Percentiles rank a stretch among this genome's conserved stretches.
Evolutionary conservation across 1,284 basidiomycete genomes (phyloP).

Genomic region (Trametes versicolor): DNA sequence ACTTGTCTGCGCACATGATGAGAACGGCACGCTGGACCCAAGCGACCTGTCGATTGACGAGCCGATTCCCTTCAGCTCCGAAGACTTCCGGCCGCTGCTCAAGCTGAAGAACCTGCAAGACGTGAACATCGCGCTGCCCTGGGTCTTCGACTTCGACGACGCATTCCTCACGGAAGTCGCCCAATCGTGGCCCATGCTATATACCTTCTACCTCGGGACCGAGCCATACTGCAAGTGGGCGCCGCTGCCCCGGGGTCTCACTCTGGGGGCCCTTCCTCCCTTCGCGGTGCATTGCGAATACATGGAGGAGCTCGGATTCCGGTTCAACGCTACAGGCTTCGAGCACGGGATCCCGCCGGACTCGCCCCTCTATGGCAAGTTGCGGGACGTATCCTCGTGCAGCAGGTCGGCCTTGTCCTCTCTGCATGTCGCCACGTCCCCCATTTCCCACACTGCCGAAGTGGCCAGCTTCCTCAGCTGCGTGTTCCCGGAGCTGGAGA

Average conservation of each 20-base stretch:
- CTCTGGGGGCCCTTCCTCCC: conserved; percentile 4
- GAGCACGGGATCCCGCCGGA: neutral
- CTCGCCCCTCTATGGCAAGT: neutral
- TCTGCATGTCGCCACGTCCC: neutral
- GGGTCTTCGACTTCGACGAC: conserved; percentile 14
- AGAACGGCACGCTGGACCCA: neutral
- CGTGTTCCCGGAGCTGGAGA: neutral
- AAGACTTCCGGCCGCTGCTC: conserved; percentile 7
- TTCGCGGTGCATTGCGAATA: conserved; percentile 16
- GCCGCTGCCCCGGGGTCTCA: neutral
- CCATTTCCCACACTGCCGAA: neutral
- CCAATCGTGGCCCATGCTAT: conserved; percentile 2
- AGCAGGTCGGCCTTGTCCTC: neutral
- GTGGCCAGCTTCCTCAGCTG: conserved; percentile 16
- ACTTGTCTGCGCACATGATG: neutral
- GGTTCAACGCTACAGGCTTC: conserved; percentile 4
- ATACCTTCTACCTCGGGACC: neutral
- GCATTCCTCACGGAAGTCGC: conserved; percentile 14
- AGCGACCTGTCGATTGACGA: neutral
- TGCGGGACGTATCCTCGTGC: neutral
- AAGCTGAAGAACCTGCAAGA: neutral
- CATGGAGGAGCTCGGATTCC: conserved; percentile 4
- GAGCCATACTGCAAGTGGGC: neutral
- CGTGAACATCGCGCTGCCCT: conserved; percentile 1
- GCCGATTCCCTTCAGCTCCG: neutral